A percentile compares a stretch with the other conserved stretches of the same genome.
Conservation (phyloP, 2,329 filamentous ascomycete genomes). For the Penicillium hesseltinei region DNA sequence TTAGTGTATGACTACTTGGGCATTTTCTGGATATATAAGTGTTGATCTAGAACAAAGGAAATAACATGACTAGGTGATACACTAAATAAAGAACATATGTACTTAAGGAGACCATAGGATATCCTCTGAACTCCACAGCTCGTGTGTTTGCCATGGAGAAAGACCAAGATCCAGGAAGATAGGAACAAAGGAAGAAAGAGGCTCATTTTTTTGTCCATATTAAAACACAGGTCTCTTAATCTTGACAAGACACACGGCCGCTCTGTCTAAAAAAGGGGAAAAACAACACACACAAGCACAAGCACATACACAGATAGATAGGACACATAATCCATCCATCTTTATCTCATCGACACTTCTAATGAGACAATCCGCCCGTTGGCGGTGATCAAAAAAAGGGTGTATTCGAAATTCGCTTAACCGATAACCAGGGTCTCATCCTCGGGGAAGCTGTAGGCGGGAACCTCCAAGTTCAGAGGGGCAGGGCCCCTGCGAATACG, state of each 20-base stretch:
- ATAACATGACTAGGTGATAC: slow-evolving; percentile 32
- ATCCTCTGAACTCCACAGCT: slow-evolving; percentile 8
- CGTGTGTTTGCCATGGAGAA: slow-evolving; percentile 10
- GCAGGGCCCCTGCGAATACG: slow-evolving; percentile 97
- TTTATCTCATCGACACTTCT: slow-evolving; percentile 14
- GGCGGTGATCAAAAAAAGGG: slow-evolving; percentile 8
- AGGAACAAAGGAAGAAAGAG: slow-evolving; percentile 29
- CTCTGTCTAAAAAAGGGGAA: slow-evolving; percentile 33
- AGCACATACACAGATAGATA: slow-evolving; percentile 26
- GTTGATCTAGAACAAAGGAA: slow-evolving; percentile 24
- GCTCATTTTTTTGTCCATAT: slow-evolving; percentile 40
- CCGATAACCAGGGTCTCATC: slow-evolving; percentile 88
- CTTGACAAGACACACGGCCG: slow-evolving; percentile 36
- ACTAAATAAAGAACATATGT: slow-evolving; percentile 29
- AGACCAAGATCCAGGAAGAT: slow-evolving; percentile 16
- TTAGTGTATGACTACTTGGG: slow-evolving; percentile 15
- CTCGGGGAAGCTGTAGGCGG: slow-evolving; percentile 86
- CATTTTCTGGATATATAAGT: neutral
- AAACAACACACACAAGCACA: slow-evolving; percentile 20
- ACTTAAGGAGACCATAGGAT: slow-evolving; percentile 23
- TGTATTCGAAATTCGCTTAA: slow-evolving; percentile 54
- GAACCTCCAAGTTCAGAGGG: slow-evolving; percentile 95
- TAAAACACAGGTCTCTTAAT: slow-evolving; percentile 41
- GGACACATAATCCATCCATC: slow-evolving; percentile 20
- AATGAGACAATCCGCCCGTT: slow-evolving; percentile 16